phyloP scores from a whole-genome alignment of 129 eudicot species.

The Smallanthus sonchifolius region DNA sequence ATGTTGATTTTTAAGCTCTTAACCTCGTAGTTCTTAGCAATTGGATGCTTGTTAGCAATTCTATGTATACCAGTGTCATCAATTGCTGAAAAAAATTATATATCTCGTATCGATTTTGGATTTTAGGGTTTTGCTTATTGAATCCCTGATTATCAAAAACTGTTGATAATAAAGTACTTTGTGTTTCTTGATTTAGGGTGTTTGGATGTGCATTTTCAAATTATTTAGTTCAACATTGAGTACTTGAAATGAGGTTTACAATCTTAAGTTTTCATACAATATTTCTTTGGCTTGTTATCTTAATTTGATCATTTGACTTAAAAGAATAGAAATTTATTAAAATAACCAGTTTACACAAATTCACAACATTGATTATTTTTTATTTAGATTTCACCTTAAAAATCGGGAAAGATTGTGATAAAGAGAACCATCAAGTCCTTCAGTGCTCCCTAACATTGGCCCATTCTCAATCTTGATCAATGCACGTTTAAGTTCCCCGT shows the following conservation, averaged over 20 bases:
- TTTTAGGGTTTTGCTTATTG: conserved; percentile 12
- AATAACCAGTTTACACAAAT: no score
- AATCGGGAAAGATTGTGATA: conserved; percentile 64
- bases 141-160: neutral
- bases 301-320: no score
- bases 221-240: no score
- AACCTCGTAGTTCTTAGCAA: neutral
- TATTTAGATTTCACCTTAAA: conserved; percentile 51
- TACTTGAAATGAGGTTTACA: no score
- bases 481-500: conserved; percentile 54
- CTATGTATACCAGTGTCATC: neutral
- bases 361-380: no score
- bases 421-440: conserved; percentile 47
- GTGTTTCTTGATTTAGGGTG: no score
- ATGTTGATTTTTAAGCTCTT: no score
- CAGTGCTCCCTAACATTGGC: conserved; percentile 18
- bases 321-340: no score
- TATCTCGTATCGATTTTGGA: neutral
- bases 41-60: neutral
- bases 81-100: neutral
- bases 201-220: no score
- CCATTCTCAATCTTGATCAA: conserved; percentile 50
- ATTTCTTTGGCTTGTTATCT: no score
- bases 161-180: no score
- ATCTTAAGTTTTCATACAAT: no score